Percentiles rank a stretch among this genome's conserved stretches.
Conservation (phyloP, 306 rosid species). For the Pyrus communis region DNA sequence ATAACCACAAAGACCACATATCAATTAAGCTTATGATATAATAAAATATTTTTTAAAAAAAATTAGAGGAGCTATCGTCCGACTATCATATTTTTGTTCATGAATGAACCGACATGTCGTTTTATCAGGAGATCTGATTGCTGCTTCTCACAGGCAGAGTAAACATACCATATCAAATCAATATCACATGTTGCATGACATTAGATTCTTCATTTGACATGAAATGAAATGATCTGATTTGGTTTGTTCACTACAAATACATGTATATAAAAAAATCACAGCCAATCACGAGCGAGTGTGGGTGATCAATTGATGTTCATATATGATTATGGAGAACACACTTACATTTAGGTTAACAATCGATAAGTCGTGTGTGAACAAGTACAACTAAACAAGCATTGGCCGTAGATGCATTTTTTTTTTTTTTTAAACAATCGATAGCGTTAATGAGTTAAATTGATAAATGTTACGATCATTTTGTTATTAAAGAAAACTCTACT, state of each 20-base stretch:
- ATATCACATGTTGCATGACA: background rate
- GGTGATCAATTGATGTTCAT: background rate
- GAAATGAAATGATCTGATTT: background rate
- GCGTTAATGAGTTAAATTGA: no score
- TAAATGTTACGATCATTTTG: no score
- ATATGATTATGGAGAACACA: no score
- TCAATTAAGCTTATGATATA: no score
- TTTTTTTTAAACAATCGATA: no score
- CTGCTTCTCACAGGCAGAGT: background rate
- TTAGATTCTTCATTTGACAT: background rate
- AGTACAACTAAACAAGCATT: rapidly evolving
- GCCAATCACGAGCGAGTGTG: background rate
- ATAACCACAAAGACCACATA: no score
- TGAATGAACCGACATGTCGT: background rate
- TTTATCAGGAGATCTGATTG: background rate
- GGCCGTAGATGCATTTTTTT: background rate
- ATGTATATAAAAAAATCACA: background rate
- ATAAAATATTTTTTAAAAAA: no score
- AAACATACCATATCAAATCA: background rate
- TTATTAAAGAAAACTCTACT: no score
- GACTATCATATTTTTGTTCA: no score
- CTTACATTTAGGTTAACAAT: no score
- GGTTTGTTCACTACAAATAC: background rate
- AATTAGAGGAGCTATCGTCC: no score
- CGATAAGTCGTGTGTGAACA: no score